Base-by-base conservation (phyloP, 495 filamentous ascomycete species). In the Tricharina praecox region DNA sequence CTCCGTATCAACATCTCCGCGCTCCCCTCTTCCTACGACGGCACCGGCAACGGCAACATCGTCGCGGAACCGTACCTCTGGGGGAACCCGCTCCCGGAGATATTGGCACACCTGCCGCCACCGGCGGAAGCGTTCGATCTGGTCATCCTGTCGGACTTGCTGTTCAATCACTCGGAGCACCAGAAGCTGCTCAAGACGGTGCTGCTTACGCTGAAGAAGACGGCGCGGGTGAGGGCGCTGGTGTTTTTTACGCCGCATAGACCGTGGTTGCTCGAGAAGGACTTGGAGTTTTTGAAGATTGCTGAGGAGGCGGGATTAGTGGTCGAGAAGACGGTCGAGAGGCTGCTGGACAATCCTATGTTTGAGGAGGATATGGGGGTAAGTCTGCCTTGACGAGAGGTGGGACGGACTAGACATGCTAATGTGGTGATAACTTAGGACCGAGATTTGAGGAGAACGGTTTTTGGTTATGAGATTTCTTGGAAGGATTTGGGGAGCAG, bases 161-260 rank as follows among this genome's bases (percentile, higher is more conserved):
- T 94, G 1, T 96, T 94, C 62, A 82, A 84, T 45, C 82, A 93
- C 53, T 79, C 75, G 4, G 84, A 93, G 65, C 88, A 94, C 58
- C 61, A 53, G 2, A 81, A 81, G 52, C 70, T 96, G 53, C 66
- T 86, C 45, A 68, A 71, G 37, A 85, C 79, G 0, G 72, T 94
- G 47, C 64, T 72, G 51, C 45, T 65, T 53, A 79, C 79, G 2
- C 60, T 90, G 47, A 73, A 69, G 50, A 68, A 67, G 34, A 56
- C 63, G 4, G 48, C 53, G n/a, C 63, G 67, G 11, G 71, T 79
- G 15, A 70, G 67, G 36, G 87, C 85, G 1, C 65, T 85, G 53
- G 87, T 94, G 11, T 90, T 93, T 55, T 96, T 96, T 63, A 92
- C 85, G 0, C 84, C 82, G 1, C 92, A 96, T 66, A 69, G 90